phyloP scores from a whole-genome alignment of 2,329 filamentous ascomycete species.

The Calonectria ilicicola region DNA sequence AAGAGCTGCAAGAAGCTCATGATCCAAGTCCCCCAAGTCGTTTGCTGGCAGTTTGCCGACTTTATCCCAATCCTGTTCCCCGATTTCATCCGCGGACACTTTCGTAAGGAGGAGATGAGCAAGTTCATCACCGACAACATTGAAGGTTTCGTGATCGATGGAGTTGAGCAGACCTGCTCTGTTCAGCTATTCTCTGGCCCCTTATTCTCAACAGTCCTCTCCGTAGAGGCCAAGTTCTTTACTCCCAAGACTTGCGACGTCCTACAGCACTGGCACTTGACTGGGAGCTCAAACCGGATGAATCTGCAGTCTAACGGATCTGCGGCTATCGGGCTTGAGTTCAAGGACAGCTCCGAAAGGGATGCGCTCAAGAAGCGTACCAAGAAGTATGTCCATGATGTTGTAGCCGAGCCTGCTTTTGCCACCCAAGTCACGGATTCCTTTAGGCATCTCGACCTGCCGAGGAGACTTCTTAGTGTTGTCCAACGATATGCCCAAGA shows the following conservation, averaged over 20 bases:
- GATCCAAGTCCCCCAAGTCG: constrained; percentile 61
- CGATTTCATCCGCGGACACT: constrained; percentile 62
- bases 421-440: constrained; percentile 64
- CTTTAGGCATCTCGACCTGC: constrained; percentile 58
- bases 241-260: constrained; percentile 60
- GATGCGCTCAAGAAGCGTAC: constrained; percentile 60
- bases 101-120: constrained; percentile 62
- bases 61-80: constrained; percentile 66
- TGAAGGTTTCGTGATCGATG: constrained; percentile 55
- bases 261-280: constrained; percentile 64
- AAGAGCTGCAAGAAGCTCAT: constrained; percentile 67
- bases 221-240: constrained; percentile 65
- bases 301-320: constrained; percentile 56
- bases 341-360: constrained; percentile 53
- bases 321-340: constrained; percentile 64
- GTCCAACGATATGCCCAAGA: constrained; percentile 61
- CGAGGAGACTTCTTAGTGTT: constrained; percentile 59
- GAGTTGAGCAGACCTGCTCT: constrained; percentile 54
- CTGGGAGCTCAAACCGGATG: constrained; percentile 50
- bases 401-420: constrained; percentile 61
- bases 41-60: constrained; percentile 71
- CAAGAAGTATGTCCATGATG: constrained; percentile 62
- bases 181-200: constrained; percentile 63
- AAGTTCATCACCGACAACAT: constrained; percentile 64
- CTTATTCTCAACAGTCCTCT: constrained; percentile 57